These are phyloP conservation scores for Saksenaea vasiformis DNA, from an alignment of 371 early-diverging fungal species.

Conservation along the genomic window DNA sequence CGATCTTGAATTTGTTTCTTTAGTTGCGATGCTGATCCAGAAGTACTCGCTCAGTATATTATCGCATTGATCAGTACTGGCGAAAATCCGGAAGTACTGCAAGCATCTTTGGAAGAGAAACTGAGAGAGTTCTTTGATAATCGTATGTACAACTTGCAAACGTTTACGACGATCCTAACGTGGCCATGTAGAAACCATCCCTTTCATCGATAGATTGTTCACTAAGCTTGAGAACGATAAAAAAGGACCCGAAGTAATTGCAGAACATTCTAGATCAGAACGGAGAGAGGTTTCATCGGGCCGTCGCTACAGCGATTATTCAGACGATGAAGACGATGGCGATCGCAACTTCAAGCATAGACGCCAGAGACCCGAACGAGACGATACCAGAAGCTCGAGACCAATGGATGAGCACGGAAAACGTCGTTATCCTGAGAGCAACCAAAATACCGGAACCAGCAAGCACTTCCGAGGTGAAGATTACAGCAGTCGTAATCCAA, in stretches of 20 bases:
- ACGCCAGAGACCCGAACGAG: slow-evolving; percentile 52
- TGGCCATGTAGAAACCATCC: slow-evolving; percentile 56
- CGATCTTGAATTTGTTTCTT: background rate
- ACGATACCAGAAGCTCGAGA: slow-evolving; percentile 12
- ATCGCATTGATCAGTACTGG: slow-evolving; percentile 77
- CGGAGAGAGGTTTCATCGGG: slow-evolving; percentile 5
- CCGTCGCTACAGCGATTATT: slow-evolving; percentile 42
- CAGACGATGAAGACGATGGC: slow-evolving; percentile 66
- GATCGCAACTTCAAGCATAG: slow-evolving; percentile 77
- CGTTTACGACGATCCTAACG: background rate
- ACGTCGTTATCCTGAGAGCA: slow-evolving; percentile 29
- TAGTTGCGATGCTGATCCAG: slow-evolving; percentile 83
- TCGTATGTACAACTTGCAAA: slow-evolving; percentile 41
- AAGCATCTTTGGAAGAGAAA: slow-evolving; percentile 41
- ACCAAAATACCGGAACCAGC: slow-evolving; percentile 13
- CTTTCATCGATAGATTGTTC: slow-evolving; percentile 71
- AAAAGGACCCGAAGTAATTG: background rate
- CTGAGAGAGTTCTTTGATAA: slow-evolving; percentile 59
- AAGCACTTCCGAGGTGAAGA: slow-evolving; percentile 28
- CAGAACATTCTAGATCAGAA: slow-evolving; percentile 8
- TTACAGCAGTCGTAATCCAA: slow-evolving; percentile 12
- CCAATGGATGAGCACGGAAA: slow-evolving; percentile 12
- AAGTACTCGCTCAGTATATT: slow-evolving; percentile 78
- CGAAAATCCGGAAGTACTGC: slow-evolving; percentile 41
- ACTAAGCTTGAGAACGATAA: slow-evolving; percentile 18